Percentiles rank a stretch among this genome's conserved stretches.
Conservation (phyloP, 305 asterid genomes). For the Fraxinus albicans region DNA sequence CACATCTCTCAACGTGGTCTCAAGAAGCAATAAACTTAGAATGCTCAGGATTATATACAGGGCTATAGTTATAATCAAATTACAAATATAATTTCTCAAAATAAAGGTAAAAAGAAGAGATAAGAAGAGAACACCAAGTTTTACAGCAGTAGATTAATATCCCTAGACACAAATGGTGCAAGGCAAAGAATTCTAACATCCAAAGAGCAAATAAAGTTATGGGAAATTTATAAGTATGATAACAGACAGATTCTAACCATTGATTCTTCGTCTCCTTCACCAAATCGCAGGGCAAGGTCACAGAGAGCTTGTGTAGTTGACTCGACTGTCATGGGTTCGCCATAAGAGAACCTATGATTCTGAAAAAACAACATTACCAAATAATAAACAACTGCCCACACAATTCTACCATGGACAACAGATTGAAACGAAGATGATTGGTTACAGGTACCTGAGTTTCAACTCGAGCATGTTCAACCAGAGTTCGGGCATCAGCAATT, state of each 20-base stretch:
- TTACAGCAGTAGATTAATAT: background rate
- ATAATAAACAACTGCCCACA: constrained; percentile 11
- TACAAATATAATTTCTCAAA: background rate
- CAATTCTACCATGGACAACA: background rate
- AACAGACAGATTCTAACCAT: constrained; percentile 37
- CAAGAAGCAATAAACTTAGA: background rate
- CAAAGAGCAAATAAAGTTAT: background rate
- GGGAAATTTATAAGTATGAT: background rate
- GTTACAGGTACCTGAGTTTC: constrained; percentile 72
- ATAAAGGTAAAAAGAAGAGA: background rate
- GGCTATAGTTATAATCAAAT: background rate
- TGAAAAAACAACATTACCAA: constrained; percentile 25
- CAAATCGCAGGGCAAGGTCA: constrained; percentile 56
- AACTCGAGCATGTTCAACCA: constrained; percentile 97
- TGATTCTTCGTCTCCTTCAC: constrained; percentile 61
- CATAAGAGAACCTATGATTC: constrained; percentile 95
- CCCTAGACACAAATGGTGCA: background rate
- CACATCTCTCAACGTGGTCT: background rate
- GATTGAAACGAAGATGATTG: background rate
- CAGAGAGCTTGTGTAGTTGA: constrained; percentile 59
- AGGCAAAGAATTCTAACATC: background rate
- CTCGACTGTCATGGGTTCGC: constrained; percentile 98
- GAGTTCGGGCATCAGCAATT: constrained; percentile 98
- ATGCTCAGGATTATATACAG: background rate
- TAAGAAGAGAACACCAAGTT: background rate